A percentile compares a stretch with the other conserved stretches of the same genome.
These are phyloP conservation scores for Arbutus unedo DNA, from an alignment of 148 eudicot genomes.

Conservation along the genomic window DNA sequence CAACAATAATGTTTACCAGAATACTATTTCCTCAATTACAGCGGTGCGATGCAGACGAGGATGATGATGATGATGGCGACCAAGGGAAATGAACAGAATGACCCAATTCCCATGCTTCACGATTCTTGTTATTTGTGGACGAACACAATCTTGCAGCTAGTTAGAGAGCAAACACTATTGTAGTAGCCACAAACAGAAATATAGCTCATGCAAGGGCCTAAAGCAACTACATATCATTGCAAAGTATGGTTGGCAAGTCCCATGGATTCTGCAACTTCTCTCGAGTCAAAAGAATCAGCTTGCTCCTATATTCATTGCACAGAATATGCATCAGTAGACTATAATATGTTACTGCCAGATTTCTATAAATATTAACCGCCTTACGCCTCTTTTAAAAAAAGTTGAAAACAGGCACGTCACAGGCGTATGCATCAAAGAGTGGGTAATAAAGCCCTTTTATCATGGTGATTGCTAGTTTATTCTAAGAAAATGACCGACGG, in stretches of 20 bases:
- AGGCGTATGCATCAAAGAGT: not conserved
- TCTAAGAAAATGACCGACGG: not conserved
- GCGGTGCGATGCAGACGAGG: not conserved
- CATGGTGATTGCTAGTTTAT: not conserved
- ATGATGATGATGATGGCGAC: not conserved
- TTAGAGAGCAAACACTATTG: not conserved
- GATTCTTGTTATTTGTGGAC: not conserved
- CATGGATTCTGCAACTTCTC: slow-evolving; percentile 58
- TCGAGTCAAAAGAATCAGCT: slow-evolving; percentile 41
- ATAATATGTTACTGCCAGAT: not conserved
- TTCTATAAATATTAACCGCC: not conserved
- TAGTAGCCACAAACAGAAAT: not conserved
- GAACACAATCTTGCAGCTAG: not conserved
- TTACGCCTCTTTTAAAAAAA: not conserved
- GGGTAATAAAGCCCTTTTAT: not conserved
- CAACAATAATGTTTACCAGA: not conserved
- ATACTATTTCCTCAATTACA: not conserved
- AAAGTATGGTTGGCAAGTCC: slow-evolving; percentile 40
- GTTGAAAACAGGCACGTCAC: not conserved
- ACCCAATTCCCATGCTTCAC: not conserved
- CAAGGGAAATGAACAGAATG: not conserved
- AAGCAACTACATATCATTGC: slow-evolving; percentile 21
- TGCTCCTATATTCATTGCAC: slow-evolving; percentile 42
- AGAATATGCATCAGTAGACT: slow-evolving; percentile 9
- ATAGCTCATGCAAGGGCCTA: not conserved